phyloP scores from a whole-genome alignment of 1,284 basidiomycete genomes.

The Exobasidium rhododendri region DNA sequence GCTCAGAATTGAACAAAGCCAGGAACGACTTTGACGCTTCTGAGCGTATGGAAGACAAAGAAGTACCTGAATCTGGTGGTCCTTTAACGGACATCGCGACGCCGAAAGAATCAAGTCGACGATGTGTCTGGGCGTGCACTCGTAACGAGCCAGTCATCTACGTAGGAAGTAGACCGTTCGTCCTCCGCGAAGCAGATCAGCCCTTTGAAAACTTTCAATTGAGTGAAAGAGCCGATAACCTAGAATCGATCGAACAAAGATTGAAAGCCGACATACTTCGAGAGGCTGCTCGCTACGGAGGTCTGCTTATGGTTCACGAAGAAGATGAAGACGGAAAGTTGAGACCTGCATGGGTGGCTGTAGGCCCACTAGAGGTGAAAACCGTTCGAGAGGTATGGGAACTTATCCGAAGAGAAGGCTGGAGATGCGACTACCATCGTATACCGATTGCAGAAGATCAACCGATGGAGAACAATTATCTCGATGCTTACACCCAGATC shows the following conservation, averaged over 20 bases:
- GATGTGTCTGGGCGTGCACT: slow-evolving; percentile 46
- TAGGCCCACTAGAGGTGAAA: slow-evolving; percentile 77
- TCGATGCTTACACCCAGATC: slow-evolving; percentile 84
- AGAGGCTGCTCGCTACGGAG: slow-evolving; percentile 81
- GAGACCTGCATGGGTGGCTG: slow-evolving; percentile 89
- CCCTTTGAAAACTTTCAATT: slow-evolving; percentile 77
- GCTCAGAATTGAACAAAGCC: neutral
- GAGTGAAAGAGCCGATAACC: slow-evolving; percentile 86
- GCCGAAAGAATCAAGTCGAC: neutral
- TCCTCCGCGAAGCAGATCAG: slow-evolving; percentile 84
- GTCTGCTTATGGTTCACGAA: slow-evolving; percentile 87
- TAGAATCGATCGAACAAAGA: slow-evolving; percentile 89
- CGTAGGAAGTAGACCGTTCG: slow-evolving; percentile 89
- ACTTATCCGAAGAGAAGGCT: slow-evolving; percentile 84
- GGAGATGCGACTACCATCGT: slow-evolving; percentile 58
- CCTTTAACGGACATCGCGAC: neutral
- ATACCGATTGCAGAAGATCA: slow-evolving; percentile 75
- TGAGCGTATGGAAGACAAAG: too few relatives aligned
- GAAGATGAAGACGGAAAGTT: slow-evolving; percentile 60
- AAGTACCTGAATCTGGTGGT: neutral
- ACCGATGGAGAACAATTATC: slow-evolving; percentile 56
- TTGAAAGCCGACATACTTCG: slow-evolving; percentile 84
- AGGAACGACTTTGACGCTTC: neutral
- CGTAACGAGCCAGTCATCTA: slow-evolving; percentile 85
- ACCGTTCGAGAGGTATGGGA: slow-evolving; percentile 83